Percentiles rank a stretch among this genome's conserved stretches.
These are phyloP conservation scores for Chlorociboria aeruginascens DNA, from an alignment of 495 filamentous ascomycete genomes.

Conservation along the genomic window DNA sequence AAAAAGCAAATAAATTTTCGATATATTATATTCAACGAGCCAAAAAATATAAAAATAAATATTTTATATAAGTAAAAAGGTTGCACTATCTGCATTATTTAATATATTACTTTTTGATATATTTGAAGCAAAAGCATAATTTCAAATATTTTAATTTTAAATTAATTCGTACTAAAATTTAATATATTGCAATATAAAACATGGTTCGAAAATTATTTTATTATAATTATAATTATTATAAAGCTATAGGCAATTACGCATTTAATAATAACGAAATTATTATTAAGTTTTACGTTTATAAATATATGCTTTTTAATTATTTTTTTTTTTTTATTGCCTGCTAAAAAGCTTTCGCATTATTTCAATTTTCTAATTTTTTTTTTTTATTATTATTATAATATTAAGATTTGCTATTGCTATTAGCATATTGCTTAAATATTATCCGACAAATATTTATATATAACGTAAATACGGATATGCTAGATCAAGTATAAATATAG, in stretches of 20 bases:
- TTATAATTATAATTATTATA: constrained; percentile 48
- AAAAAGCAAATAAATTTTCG: constrained; percentile 29
- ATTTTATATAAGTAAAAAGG: constrained; percentile 39
- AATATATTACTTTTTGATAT: neutral
- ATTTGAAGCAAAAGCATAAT: too few relatives aligned
- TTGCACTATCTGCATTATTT: constrained; percentile 49
- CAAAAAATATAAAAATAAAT: constrained; percentile 40
- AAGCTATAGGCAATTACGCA: constrained; percentile 28
- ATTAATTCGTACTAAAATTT: neutral
- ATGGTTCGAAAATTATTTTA: constrained; percentile 41
- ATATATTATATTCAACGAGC: constrained; percentile 36
- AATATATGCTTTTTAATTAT: neutral
- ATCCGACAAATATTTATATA: constrained; percentile 46
- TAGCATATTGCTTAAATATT: constrained; percentile 44
- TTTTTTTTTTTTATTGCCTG: constrained; percentile 30
- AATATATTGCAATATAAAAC: constrained; percentile 26
- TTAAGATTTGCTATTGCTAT: constrained; percentile 40
- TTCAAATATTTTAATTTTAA: too few relatives aligned
- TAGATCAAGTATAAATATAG: constrained; percentile 45
- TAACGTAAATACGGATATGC: constrained; percentile 35
- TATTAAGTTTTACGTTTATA: constrained; percentile 33
- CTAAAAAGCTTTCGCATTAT: constrained; percentile 38
- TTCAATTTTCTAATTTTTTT: constrained; percentile 37
- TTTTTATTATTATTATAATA: too few relatives aligned
- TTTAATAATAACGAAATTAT: constrained; percentile 39